phyloP scores from a whole-genome alignment of 2,329 filamentous ascomycete species.

The Trichophyton schoenleinii region DNA sequence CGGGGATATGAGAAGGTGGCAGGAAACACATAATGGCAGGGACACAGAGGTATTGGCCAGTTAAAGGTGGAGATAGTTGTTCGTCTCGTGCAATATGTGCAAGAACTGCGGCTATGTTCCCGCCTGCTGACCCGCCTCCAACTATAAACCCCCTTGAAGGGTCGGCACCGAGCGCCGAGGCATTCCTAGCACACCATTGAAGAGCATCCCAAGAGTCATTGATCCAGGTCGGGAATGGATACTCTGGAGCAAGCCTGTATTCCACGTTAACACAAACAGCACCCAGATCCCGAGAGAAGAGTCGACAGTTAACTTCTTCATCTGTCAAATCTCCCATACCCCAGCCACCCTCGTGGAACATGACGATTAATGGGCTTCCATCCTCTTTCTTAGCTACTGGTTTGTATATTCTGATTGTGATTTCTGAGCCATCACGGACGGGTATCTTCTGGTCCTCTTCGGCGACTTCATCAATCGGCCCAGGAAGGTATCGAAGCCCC shows the following conservation, averaged over 20 bases:
- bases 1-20: not conserved
- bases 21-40: not conserved
- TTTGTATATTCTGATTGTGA: not conserved
- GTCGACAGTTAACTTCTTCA: constrained; percentile 2
- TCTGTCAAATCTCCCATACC: not conserved
- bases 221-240: constrained; percentile 27
- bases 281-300: not conserved
- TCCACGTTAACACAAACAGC: constrained; percentile 39
- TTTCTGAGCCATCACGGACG: not conserved
- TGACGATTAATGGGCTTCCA: not conserved
- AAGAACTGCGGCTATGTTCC: constrained; percentile 29
- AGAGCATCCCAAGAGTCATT: constrained; percentile 31
- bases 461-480: not conserved
- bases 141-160: constrained; percentile 22
- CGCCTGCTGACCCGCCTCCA: constrained; percentile 30
- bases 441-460: not conserved
- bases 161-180: constrained; percentile 25
- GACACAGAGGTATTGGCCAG: not conserved
- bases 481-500: not conserved
- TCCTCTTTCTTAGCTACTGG: not conserved
- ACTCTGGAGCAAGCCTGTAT: constrained; percentile 31
- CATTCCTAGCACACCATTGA: constrained; percentile 28
- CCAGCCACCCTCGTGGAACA: constrained; percentile 2
- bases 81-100: constrained; percentile 29
- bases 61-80: not conserved